These are phyloP conservation scores for Purpureocillium lavendulum DNA, from an alignment of 2,329 filamentous ascomycete genomes.

Conservation along the genomic window DNA sequence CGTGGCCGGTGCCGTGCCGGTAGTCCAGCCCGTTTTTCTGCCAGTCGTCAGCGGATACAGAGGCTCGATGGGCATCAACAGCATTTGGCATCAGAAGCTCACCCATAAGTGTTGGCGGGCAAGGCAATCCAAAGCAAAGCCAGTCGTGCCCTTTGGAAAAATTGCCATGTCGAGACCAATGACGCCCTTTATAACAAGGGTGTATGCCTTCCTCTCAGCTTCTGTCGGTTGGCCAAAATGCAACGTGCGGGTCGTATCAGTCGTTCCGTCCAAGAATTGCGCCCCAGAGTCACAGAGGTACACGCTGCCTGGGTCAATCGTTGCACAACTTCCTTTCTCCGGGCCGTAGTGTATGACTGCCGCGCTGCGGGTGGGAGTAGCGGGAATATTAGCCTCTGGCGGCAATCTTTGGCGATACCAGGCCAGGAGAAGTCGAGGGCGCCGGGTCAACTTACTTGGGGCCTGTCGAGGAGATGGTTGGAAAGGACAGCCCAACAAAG, in stretches of 20 bases:
- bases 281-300: constrained; percentile 96
- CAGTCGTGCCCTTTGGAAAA: constrained; percentile 92
- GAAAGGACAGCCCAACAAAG: constrained; percentile 87
- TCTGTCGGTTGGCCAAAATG: constrained; percentile 82
- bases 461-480: constrained; percentile 92
- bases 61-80: no score
- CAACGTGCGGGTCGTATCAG: constrained; percentile 86
- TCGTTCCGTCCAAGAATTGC: constrained; percentile 94
- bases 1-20: constrained; percentile 91
- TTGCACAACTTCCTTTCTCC: constrained; percentile 70
- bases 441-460: constrained; percentile 44
- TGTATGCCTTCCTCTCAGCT: constrained; percentile 83
- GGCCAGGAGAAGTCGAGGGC: constrained; percentile 1
- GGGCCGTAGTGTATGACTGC: constrained; percentile 96
- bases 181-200: constrained; percentile 87
- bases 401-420: no score
- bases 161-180: constrained; percentile 79
- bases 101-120: constrained; percentile 92
- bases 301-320: constrained; percentile 75
- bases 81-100: constrained; percentile 20
- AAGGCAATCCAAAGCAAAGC: constrained; percentile 81
- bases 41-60: constrained; percentile 10
- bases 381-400: no score
- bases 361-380: constrained; percentile 50
- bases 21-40: constrained; percentile 73